These are phyloP conservation scores for Peronospora belbahrii DNA, from an alignment of 352 stramenopile species.

Conservation along the genomic window DNA sequence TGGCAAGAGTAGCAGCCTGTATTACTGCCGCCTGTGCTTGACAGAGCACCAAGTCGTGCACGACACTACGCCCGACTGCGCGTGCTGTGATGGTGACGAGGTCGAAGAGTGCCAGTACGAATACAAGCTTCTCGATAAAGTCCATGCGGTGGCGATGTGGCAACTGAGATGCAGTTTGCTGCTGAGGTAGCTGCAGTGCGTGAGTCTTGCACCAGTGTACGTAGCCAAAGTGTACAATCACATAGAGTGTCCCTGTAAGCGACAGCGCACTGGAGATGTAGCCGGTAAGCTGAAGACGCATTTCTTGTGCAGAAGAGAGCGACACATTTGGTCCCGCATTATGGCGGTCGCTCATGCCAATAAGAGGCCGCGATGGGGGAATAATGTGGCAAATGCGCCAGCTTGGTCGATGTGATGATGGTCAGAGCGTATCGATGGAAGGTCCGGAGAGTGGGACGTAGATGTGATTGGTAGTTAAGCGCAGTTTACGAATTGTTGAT, in stretches of 20 bases:
- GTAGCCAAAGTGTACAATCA: slow-evolving; percentile 57
- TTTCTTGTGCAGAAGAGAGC: slow-evolving; percentile 23
- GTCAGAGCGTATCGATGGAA: slow-evolving; percentile 2
- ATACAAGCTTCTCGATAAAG: slow-evolving; percentile 62
- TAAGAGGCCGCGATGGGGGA: neutral
- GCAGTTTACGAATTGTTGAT: neutral
- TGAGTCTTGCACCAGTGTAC: slow-evolving; percentile 24
- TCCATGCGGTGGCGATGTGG: slow-evolving; percentile 29
- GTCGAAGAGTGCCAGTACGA: slow-evolving; percentile 68
- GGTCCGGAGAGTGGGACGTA: slow-evolving; percentile 14
- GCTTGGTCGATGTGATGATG: neutral
- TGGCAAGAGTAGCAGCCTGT: slow-evolving; percentile 43
- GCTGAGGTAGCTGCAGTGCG: neutral
- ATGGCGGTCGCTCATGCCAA: slow-evolving; percentile 18
- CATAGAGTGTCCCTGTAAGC: slow-evolving; percentile 51
- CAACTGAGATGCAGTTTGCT: slow-evolving; percentile 4
- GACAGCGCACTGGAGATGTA: slow-evolving; percentile 48
- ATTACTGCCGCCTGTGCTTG: slow-evolving; percentile 49
- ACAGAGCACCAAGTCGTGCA: slow-evolving; percentile 40
- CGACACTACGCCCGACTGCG: slow-evolving; percentile 42
- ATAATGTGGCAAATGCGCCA: slow-evolving; percentile 1
- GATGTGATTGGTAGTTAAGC: neutral
- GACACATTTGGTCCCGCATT: slow-evolving; percentile 8
- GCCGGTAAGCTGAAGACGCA: slow-evolving; percentile 33
- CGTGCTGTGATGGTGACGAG: slow-evolving; percentile 42